phyloP scores from a whole-genome alignment of 176 grass and related monocot species.

The Rhynchospora breviuscula region DNA sequence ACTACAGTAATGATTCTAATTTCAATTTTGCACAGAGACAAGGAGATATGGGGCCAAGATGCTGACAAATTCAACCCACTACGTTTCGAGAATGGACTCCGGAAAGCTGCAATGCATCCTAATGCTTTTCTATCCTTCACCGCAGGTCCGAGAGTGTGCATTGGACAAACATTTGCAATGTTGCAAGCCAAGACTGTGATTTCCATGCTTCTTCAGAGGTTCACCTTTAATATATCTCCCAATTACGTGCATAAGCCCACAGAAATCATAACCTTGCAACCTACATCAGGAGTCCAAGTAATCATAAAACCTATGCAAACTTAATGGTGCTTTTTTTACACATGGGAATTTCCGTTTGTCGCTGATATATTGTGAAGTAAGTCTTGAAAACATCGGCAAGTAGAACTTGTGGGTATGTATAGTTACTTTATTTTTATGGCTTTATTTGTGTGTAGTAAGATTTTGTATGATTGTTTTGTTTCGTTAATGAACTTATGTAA shows the following conservation, averaged over 20 bases:
- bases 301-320: neutral
- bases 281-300: conserved; percentile 33
- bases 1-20: neutral
- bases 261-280: conserved; percentile 25
- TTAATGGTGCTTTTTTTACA: neutral
- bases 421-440: too few species aligned
- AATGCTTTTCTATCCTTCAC: conserved; percentile 42
- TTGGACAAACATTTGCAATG: conserved; percentile 57
- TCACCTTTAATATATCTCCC: conserved; percentile 34
- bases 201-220: conserved; percentile 45
- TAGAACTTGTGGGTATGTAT: too few species aligned
- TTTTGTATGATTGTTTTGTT: too few species aligned
- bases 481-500: too few species aligned
- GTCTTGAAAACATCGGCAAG: too few species aligned
- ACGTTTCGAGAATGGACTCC: conserved; percentile 39
- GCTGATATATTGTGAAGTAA: too few species aligned
- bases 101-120: conserved; percentile 35
- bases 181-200: conserved; percentile 40
- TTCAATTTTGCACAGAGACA: conserved; percentile 19
- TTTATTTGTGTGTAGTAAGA: too few species aligned
- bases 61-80: conserved; percentile 32
- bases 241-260: conserved; percentile 42
- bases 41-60: conserved; percentile 50
- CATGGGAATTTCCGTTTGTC: too few species aligned
- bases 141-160: conserved; percentile 34